Conservation (phyloP, 805 yeast genomes). For the Tetrapisispora fleetii region DNA sequence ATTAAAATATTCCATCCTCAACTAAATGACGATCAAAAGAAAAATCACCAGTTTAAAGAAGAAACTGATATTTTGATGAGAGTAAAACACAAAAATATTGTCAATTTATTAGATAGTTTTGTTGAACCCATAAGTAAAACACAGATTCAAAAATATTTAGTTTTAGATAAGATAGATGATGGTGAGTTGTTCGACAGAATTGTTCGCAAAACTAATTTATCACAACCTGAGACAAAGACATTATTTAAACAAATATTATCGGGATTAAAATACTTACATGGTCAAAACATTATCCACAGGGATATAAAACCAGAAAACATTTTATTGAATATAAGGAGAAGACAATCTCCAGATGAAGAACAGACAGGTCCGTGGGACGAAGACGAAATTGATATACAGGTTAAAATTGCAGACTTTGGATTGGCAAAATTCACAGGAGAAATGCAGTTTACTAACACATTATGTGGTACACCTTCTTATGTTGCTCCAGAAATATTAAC, state of each 20-base stretch:
- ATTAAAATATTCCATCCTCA: conserved; percentile 65
- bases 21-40: conserved; percentile 32
- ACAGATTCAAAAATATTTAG: conserved; percentile 43
- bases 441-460: conserved; percentile 59
- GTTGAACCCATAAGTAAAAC: conserved; percentile 43
- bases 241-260: conserved; percentile 54
- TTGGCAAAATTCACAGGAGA: conserved; percentile 54
- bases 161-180: conserved; percentile 61
- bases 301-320: conserved; percentile 77
- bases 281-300: conserved; percentile 60
- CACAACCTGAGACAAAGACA: conserved; percentile 53
- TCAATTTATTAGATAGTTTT: conserved; percentile 49
- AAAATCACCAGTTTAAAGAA: conserved; percentile 41
- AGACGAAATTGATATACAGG: conserved; percentile 50
- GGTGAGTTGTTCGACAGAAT: conserved; percentile 72
- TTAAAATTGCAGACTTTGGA: conserved; percentile 81
- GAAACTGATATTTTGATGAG: conserved; percentile 58
- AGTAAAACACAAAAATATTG: conserved; percentile 62
- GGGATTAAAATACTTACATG: conserved; percentile 61
- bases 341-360: conserved; percentile 23
- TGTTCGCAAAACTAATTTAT: conserved; percentile 49
- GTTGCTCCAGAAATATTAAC: conserved; percentile 72
- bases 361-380: conserved; percentile 36
- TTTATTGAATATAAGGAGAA: conserved; percentile 41
- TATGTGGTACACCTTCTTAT: conserved; percentile 82